Evolutionary conservation across 768 basidiomycete species (phyloP), one percentile per base, ranked within the genome.

Genomic region (Lactarius indigo): DNA sequence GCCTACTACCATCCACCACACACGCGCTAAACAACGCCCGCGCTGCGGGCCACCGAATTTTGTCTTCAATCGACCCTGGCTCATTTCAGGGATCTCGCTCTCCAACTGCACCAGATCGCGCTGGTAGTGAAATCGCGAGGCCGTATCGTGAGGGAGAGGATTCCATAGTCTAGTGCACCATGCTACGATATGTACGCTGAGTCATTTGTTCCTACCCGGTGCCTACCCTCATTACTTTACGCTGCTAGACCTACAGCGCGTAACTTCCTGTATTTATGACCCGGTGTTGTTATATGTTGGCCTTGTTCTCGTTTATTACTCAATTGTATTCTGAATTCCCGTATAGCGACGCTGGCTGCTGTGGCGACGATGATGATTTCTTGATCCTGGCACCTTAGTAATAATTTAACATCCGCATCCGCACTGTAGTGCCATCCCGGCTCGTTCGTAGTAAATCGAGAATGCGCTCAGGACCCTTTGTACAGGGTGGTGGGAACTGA

Each of bases 361-460:
- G 23, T 5, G 10, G 7, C 7, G 1, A 4, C 44, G 0, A 3
- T 13, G 0, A 3, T 13, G 44, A 13, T 47, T 12, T 1, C n/a
- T 47, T 47, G 44, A 47, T 47, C n/a, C 23, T 4, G 44, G 13
- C 7, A 23, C 44, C 44, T 44, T 44, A n/a, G 4, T 23, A 10
- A 20, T n/a, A 47, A 42, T 42, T 20, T 47, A n/a, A 23, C 44
- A 23, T 20, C 42, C 18, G 20, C 33, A 35, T 35, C 33, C 1
- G 33, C 9, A 33, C 33, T 33, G 33, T 35, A 35, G 33, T 35
- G 33, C 1, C 2, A 9, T n/a, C 20, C 20, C 2, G 7, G 0
- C 20, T 20, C 20, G 0, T 44, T 44, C 42, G 20, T n/a, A 20
- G 39, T 44, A 10, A 44, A 44, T 44, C 12, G 5, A n/a, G 10